Base-by-base conservation (phyloP, 2,329 filamentous ascomycete genomes). In the Scolecobasidium constrictum region DNA sequence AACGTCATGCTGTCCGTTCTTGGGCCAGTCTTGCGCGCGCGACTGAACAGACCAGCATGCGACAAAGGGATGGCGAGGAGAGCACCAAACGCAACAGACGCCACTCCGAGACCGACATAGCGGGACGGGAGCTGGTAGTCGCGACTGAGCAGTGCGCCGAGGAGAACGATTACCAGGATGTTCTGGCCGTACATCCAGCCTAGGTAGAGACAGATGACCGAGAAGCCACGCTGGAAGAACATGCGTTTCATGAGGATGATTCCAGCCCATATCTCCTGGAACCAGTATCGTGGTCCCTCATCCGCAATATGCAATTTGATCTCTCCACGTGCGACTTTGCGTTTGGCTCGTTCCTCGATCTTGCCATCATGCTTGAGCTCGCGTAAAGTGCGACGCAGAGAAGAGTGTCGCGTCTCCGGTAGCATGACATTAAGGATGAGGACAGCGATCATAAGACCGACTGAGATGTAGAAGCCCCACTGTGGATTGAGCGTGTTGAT, bases 121-220 rank as follows among this genome's bases (percentile, higher is more conserved):
- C 77, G 71, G 13, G 83, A 76, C 37, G 66, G 68, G 54, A 79
- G 76, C 26, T 59, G 68, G 62, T 88, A 88, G 45, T 77, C 69
- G 39, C 72, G 73, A 3, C 82, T 87, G 9, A 78, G 68, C n/a
- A 87, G 63, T 4, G 83, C 80, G 13, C 82, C 83, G 4, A 87
- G 68, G 13, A 78, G 65, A 45, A 84, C 67, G 46, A 87, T 83
- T 45, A 86, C 69, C 43, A 88, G 65, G 4, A 85, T 80, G 2
- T 86, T 71, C 53, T 87, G 80, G 2, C 80, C 81, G 56, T 87
- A 86, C 36, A 86, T 83, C 83, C 83, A 88, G 5, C 73, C 79
- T 12, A 79, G 67, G 57, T 88, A 88, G n/a, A 83, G 47, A 2
- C 81, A 73, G 53, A 88, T 67, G 21, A 86, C 61, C n/a, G 77